Percentiles rank a stretch among this genome's conserved stretches.
Conservation (phyloP, 306 rosid genomes). For the Rosa rugosa region DNA sequence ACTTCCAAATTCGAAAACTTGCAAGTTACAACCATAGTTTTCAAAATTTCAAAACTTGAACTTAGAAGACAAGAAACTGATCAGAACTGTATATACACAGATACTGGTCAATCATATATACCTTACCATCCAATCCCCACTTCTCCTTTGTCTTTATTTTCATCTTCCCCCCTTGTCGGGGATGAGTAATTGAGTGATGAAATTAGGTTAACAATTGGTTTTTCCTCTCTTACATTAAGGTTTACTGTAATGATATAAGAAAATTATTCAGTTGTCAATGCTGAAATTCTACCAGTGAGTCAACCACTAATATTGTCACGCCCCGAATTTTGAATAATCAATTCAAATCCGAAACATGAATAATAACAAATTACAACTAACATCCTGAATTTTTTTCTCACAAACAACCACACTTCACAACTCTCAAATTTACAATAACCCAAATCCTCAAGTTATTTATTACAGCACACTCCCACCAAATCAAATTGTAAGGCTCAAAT, state of each 20-base stretch:
- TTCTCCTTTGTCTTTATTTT: constrained; percentile 11
- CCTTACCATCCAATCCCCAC: constrained; percentile 10
- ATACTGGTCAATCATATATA: constrained; percentile 24
- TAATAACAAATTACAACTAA: too few relatives aligned
- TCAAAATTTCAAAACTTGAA: constrained; percentile 16
- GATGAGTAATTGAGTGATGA: constrained; percentile 28
- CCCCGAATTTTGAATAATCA: too few relatives aligned
- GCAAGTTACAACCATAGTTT: neutral
- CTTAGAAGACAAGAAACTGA: constrained; percentile 48
- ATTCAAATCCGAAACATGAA: too few relatives aligned
- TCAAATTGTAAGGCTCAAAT: too few relatives aligned
- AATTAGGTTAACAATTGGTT: neutral
- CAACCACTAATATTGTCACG: too few relatives aligned
- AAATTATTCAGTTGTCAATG: too few relatives aligned
- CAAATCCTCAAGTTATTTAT: too few relatives aligned
- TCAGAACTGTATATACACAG: neutral
- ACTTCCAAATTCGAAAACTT: constrained; percentile 8
- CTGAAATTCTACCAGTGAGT: too few relatives aligned
- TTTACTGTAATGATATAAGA: neutral
- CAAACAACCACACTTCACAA: too few relatives aligned
- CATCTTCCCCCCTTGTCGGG: constrained; percentile 17
- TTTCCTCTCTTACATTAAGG: neutral
- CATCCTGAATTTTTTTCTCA: too few relatives aligned
- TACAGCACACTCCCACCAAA: too few relatives aligned
- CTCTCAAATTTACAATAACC: too few relatives aligned